Evolutionary conservation across 2,329 filamentous ascomycete genomes (phyloP), one percentile per base, ranked within the genome.

Genomic region (Pseudogymnoascus verrucosus): DNA sequence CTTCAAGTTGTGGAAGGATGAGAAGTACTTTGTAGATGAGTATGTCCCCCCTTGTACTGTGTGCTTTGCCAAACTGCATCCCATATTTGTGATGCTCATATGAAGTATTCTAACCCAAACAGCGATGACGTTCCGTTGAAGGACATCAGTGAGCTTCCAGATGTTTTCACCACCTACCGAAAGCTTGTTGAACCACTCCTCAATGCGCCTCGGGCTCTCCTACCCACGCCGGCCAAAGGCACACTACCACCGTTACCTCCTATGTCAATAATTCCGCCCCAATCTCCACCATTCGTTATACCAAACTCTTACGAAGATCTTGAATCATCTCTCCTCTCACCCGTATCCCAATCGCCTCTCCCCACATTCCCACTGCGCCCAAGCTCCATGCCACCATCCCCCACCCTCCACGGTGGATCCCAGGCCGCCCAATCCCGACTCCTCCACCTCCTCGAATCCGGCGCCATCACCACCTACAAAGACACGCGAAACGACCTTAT

Each of bases 21-120:
- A 92, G 74, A 93, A 93, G 72, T 93, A 90, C 68, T 87, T 87
- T 65, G 80, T 93, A 61, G 87, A 93, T 69, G 89, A 93, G 90
- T 93, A 77, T 75, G 88, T 82, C 23, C 12, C 3, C 61, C 69
- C 72, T 64, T 74, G 62, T 3, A 42, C 1, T 2, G 5, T 54
- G 1, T 31, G 16, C 65, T 65, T 21, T 16, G 40, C 28, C 34
- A 62, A 31, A 57, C n/a, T 6, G 5, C 28, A 14, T 57, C 26
- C 47, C 8, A 10, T 57, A 34, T 57, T 7, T 34, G 51, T 57
- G 26, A 34, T 57, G 51, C 16, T 34, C n/a, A n/a, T 39, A 61
- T 5, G 36, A 42, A 28, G 16, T 12, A 57, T 57, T 57, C 51
- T 57, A 34, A 57, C 51, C 51, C 28, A 51, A 39, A 21, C 62